These are phyloP conservation scores for Wallacemonas sp. DNA, from an alignment of 208 protist genomes.

Conservation along the genomic window DNA sequence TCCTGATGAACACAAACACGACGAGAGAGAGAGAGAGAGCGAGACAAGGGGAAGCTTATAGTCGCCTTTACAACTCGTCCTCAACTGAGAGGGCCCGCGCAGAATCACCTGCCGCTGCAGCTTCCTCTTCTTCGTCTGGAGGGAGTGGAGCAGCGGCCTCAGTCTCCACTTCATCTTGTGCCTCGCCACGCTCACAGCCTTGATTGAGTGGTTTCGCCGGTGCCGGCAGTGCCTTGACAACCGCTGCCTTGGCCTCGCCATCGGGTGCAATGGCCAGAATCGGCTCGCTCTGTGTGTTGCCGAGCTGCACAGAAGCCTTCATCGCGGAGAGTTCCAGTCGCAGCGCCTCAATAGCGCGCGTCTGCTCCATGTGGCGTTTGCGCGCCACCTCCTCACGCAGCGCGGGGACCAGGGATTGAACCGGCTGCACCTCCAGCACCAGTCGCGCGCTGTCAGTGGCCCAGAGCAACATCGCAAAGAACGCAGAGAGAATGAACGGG, in stretches of 20 bases:
- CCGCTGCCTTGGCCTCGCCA: too few relatives aligned
- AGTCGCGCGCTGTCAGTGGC: conserved; percentile 6
- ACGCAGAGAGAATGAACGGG: neutral
- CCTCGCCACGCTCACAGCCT: too few relatives aligned
- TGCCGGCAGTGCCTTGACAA: too few relatives aligned
- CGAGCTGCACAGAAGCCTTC: neutral
- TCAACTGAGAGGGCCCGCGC: too few relatives aligned
- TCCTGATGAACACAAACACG: neutral
- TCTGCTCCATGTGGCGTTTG: neutral
- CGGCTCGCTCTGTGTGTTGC: neutral
- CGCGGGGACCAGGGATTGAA: neutral
- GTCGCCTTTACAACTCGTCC: too few relatives aligned
- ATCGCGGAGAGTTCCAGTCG: neutral
- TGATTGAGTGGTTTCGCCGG: too few relatives aligned
- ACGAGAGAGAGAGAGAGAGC: conserved; percentile 13
- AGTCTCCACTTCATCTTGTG: neutral
- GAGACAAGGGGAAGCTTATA: neutral
- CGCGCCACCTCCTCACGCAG: neutral
- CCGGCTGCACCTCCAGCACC: neutral
- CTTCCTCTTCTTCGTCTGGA: neutral
- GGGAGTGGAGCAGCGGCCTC: neutral
- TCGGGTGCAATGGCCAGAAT: too few relatives aligned
- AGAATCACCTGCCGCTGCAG: neutral
- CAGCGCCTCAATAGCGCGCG: neutral
- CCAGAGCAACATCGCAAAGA: neutral